phyloP scores from a whole-genome alignment of 192 early-diverging fungal species.

The Gaertneriomyces sp. region DNA sequence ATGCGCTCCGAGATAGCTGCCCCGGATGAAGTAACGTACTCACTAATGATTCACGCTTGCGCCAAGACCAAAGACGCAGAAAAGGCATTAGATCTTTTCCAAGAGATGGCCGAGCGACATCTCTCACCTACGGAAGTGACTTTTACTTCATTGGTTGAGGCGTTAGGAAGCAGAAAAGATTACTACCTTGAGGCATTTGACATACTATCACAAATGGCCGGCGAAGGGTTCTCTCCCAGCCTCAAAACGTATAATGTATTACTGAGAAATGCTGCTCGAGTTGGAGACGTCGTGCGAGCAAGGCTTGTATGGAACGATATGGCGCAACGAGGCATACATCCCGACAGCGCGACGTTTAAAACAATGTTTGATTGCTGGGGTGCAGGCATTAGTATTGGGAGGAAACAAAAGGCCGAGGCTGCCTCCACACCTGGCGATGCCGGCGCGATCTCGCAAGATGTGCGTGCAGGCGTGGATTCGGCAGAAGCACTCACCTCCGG shows the following conservation, averaged over 20 bases:
- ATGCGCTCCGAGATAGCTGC: conserved; percentile 72
- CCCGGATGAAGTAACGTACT: conserved; percentile 77
- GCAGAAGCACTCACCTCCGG: too few relatives aligned
- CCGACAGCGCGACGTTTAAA: conserved; percentile 12
- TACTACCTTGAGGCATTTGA: conserved; percentile 83
- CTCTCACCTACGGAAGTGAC: conserved; percentile 78
- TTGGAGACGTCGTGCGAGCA: conserved; percentile 70
- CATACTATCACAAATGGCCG: conserved; percentile 78
- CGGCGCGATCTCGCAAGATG: too few relatives aligned
- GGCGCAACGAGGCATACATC: neutral
- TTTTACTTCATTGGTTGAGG: conserved; percentile 83
- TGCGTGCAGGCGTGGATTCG: too few relatives aligned
- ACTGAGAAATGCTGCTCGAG: conserved; percentile 67
- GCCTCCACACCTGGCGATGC: too few relatives aligned
- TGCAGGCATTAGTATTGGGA: conserved; percentile 5
- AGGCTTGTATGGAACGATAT: conserved; percentile 53
- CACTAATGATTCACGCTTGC: conserved; percentile 90
- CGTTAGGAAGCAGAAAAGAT: conserved; percentile 71
- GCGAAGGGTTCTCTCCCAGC: conserved; percentile 78
- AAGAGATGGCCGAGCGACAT: conserved; percentile 72
- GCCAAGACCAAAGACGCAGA: conserved; percentile 82
- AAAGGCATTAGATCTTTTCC: conserved; percentile 84
- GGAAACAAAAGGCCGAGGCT: neutral
- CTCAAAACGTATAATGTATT: conserved; percentile 78
- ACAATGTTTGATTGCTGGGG: conserved; percentile 15